A percentile compares a stretch with the other conserved stretches of the same genome.
Conservation (phyloP, 495 filamentous ascomycete genomes). For the Parachaetomium inaequale region DNA sequence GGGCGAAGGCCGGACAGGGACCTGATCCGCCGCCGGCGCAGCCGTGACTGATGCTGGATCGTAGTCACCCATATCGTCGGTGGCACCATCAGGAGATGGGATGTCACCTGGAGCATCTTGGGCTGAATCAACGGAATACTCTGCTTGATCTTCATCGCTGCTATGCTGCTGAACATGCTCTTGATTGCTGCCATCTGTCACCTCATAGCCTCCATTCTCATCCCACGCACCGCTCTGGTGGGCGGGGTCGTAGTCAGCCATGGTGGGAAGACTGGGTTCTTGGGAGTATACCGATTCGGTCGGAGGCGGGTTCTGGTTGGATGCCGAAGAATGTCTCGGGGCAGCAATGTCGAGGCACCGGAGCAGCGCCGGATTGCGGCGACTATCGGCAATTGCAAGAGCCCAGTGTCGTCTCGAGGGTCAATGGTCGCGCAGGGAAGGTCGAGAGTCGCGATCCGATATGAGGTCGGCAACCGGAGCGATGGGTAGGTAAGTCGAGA, state of each 20-base stretch:
- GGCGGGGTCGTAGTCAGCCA: slow-evolving; percentile 40
- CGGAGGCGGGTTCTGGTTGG: background rate
- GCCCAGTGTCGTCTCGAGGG: background rate
- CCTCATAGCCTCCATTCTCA: slow-evolving; percentile 53
- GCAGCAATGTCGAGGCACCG: background rate
- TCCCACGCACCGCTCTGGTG: slow-evolving; percentile 39
- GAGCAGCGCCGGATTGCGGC: background rate
- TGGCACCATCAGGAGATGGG: slow-evolving; percentile 35
- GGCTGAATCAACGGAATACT: slow-evolving; percentile 46
- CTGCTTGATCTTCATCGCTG: slow-evolving; percentile 42
- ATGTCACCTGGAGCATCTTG: slow-evolving; percentile 45
- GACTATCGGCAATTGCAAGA: background rate
- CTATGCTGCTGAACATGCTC: slow-evolving; percentile 54
- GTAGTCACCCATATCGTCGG: slow-evolving; percentile 49
- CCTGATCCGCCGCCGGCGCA: slow-evolving; percentile 27
- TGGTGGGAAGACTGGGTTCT: slow-evolving; percentile 12
- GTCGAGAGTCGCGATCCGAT: background rate
- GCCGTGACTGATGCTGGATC: slow-evolving; percentile 48
- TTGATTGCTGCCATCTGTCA: slow-evolving; percentile 45
- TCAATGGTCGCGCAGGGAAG: background rate
- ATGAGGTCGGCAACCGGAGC: background rate
- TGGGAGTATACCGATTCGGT: background rate
- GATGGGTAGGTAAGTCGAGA: background rate
- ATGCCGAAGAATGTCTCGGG: background rate
- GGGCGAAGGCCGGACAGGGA: slow-evolving; percentile 34